Evolutionary conservation across 495 filamentous ascomycete genomes (phyloP), one percentile per base, ranked within the genome.

Genomic region (Aspergillus conjunctus): DNA sequence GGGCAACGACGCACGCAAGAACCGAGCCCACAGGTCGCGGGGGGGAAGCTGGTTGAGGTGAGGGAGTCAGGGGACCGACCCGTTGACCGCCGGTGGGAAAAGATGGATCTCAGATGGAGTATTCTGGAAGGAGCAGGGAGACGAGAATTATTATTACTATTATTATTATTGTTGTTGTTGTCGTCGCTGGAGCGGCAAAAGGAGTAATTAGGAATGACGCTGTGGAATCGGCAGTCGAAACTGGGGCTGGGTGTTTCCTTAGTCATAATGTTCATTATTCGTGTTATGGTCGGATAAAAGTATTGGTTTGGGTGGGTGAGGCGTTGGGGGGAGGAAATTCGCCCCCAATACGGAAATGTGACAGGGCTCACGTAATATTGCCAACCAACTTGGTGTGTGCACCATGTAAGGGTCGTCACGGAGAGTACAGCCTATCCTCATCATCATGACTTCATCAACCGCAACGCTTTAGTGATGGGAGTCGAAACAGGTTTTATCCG

Each of bases 391-490:
- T 31, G 17, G 7, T 18, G 55, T 21, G 14, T 3, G 14, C 12
- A 17, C 14, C 18, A 7, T 26, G 48, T 58, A 63, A 56, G 50
- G 26, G 32, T 51, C 12, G 56, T 64, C 44, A 64, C 52, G 37
- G 5, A 2, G 3, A 48, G 8, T 56, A 58, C 51, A 22, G 17
- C 15, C 17, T 51, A 22, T 1, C 32, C 61, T 20, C 22, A 43
- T 51, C 55, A 64, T 49, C 17, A 67, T 70, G 66, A 68, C 64
- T 34, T 67, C 68, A 68, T 66, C 61, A 14, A 32, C 8, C 26
- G 5, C 26, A 2, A 34, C 34, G 33, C 33, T 22, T 18, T 10
- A n/a, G n/a, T 21, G 31, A 53, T 46, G 51, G 31, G 30, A 54
- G n/a, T 26, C 9, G 7, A 56, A 46, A 45, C 39, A 8, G 41